Percentiles rank a stretch among this genome's conserved stretches.
Evolutionary conservation across 345 rosid genomes (phyloP).

Genomic region (Heritiera fomes): DNA sequence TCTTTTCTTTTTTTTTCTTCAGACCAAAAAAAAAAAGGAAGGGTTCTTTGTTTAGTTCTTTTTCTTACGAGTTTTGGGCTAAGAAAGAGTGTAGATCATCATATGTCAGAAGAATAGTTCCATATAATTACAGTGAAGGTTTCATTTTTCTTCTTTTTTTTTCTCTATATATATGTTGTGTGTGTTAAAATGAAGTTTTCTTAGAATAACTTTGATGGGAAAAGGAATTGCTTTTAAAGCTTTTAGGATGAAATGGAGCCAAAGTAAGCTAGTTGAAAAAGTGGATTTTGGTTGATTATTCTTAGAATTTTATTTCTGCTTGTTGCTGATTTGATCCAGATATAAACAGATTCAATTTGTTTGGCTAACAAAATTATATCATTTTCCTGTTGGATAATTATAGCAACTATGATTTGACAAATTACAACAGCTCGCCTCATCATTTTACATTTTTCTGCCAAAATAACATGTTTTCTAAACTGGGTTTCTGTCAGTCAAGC

Average conservation of each 20-base stretch:
- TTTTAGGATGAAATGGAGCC: neutral
- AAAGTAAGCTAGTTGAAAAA: neutral
- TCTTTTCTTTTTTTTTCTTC: too few species aligned
- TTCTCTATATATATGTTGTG: neutral
- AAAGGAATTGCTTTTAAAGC: neutral
- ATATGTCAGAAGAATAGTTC: constrained; percentile 8
- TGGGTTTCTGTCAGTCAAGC: neutral
- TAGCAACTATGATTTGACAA: constrained; percentile 5
- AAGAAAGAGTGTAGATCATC: constrained; percentile 9
- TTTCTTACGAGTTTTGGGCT: neutral
- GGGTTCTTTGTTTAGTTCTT: neutral
- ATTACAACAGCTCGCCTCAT: neutral
- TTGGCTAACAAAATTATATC: neutral
- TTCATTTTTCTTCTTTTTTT: neutral
- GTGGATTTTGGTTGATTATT: neutral
- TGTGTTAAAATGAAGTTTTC: neutral
- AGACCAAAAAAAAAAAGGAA: too few species aligned
- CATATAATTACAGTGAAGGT: neutral
- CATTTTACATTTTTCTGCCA: neutral
- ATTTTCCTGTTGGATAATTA: neutral
- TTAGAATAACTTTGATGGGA: neutral
- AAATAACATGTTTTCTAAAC: neutral
- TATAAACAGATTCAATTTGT: neutral
- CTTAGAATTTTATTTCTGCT: neutral
- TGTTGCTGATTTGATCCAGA: neutral